A percentile compares a stretch with the other conserved stretches of the same genome.
These are phyloP conservation scores for Epicoccum sorghinum DNA, from an alignment of 2,329 filamentous ascomycete genomes.

Conservation along the genomic window DNA sequence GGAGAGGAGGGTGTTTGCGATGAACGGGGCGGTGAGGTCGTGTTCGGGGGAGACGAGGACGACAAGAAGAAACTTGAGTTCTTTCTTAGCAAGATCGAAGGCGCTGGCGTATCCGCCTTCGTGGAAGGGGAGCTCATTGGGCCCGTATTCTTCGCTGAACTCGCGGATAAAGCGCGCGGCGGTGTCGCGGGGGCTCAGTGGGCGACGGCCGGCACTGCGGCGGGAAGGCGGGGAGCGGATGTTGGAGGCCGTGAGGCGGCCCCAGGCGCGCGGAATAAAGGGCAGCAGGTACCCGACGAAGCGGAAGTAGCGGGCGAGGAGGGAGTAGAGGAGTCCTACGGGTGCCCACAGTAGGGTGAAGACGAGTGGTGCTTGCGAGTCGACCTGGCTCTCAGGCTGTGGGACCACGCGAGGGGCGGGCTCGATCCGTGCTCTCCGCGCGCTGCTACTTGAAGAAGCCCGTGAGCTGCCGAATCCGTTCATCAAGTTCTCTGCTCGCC, in stretches of 20 bases:
- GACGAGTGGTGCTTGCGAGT: conserved; percentile 74
- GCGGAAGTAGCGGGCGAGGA: conserved; percentile 72
- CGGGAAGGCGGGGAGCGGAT: conserved; percentile 49
- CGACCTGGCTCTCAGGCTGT: conserved; percentile 68
- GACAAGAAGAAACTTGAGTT: conserved; percentile 90
- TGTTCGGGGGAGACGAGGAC: conserved; percentile 90
- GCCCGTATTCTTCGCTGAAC: conserved; percentile 92
- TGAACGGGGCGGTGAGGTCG: conserved; percentile 84
- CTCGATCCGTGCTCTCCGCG: conserved; percentile 55
- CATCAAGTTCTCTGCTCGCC: conserved; percentile 75
- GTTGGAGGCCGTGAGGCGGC: conserved; percentile 57
- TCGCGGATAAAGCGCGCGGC: conserved; percentile 88
- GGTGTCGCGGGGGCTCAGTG: conserved; percentile 84
- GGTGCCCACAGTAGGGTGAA: conserved; percentile 81
- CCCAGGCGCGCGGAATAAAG: conserved; percentile 72
- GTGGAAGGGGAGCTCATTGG: conserved; percentile 73
- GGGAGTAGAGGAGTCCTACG: conserved; percentile 76
- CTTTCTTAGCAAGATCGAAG: conserved; percentile 85
- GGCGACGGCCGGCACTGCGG: conserved; percentile 70
- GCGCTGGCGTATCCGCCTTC: conserved; percentile 93
- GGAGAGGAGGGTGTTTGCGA: conserved; percentile 79
- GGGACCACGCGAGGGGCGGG: conserved; percentile 86
- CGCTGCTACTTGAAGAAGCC: conserved; percentile 34
- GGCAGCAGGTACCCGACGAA: conserved; percentile 79
- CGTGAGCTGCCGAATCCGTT: conserved; percentile 51